Evolutionary conservation across 345 rosid species (phyloP), one percentile per base, ranked within the genome.

Genomic region (Salix arbutifolia): DNA sequence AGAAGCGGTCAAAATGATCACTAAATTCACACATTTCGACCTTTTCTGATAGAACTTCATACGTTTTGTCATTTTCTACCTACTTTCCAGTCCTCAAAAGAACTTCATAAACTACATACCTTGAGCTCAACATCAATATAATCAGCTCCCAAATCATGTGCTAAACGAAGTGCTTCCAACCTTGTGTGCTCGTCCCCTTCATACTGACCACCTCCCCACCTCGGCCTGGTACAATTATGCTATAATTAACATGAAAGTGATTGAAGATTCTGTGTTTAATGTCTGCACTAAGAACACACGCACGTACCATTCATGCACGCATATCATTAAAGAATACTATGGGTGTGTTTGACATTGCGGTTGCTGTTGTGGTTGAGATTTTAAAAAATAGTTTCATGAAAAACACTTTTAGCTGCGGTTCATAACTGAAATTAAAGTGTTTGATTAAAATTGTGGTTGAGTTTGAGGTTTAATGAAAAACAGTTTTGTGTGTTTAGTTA

Each of bases 111-210:
- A 21, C 73, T 84, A 31, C 33, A 5, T 31, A 88, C 92, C 94
- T 86, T 77, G 76, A 87, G 77, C 76, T 90, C 94, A 25, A 84
- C 30, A 61, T 90, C 90, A 62, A 87, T 25, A 76, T 87, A 88
- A 83, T 89, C 89, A 71, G 94, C 91, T 31, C 91, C 91, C 19
- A 88, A 17, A 52, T 84, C 77, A 80, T 74, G 70, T 64, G 91
- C 91, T 37, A 87, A 72, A 65, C 10, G 60, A 69, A 88, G 89
- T 37, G 81, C 75, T 69, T 85, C 84, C 73, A 85, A 14, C 65
- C 90, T 74, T 35, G 58, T 79, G 11, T 74, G 56, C 69, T 88
- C 88, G 50, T 88, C 87, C 5, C 87, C 90, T 77, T 88, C 90
- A 70, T 79, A 86, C 28, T 73, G 85, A 19, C 91, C 91, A 31